phyloP scores from a whole-genome alignment of 1,284 basidiomycete species.

The Mrakiaceae sp. region DNA sequence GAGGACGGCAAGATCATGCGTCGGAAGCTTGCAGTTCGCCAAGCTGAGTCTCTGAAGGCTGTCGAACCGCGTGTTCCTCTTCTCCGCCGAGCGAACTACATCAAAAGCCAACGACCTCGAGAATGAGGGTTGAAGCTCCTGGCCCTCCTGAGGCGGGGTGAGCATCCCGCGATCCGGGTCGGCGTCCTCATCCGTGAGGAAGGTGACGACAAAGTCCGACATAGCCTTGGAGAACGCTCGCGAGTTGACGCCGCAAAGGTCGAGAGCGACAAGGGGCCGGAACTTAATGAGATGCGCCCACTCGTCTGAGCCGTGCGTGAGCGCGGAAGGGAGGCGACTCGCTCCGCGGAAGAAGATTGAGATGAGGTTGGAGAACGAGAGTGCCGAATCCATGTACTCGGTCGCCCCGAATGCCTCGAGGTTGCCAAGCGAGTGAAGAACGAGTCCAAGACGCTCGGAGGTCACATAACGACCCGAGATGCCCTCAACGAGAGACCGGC shows the following conservation, averaged over 20 bases:
- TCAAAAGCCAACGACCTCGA: too few relatives aligned
- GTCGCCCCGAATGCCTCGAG: constrained; percentile 16
- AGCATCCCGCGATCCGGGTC: too few relatives aligned
- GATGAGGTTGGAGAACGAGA: constrained; percentile 17
- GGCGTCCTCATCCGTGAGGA: constrained; percentile 36
- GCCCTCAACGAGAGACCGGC: constrained; percentile 13
- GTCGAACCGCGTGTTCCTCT: constrained; percentile 1
- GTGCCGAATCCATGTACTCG: constrained; percentile 17
- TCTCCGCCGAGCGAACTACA: background rate
- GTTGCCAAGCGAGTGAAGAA: constrained; percentile 14
- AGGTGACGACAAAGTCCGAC: constrained; percentile 64
- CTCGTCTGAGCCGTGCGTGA: constrained; percentile 46
- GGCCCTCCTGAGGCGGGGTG: too few relatives aligned
- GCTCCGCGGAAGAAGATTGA: constrained; percentile 16
- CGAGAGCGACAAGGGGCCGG: constrained; percentile 68
- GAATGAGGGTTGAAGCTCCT: too few relatives aligned
- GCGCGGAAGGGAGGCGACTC: constrained; percentile 2
- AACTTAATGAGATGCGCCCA: constrained; percentile 43
- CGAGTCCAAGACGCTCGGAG: constrained; percentile 13
- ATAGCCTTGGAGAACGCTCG: constrained; percentile 74
- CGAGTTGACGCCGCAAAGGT: constrained; percentile 90
- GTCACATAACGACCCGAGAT: constrained; percentile 11
- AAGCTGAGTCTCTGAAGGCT: background rate
- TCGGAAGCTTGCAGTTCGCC: constrained; percentile 38
- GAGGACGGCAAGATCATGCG: constrained; percentile 63